Base-by-base conservation (phyloP, 805 yeast species). In the Blastobotrys chiropterorum region DNA sequence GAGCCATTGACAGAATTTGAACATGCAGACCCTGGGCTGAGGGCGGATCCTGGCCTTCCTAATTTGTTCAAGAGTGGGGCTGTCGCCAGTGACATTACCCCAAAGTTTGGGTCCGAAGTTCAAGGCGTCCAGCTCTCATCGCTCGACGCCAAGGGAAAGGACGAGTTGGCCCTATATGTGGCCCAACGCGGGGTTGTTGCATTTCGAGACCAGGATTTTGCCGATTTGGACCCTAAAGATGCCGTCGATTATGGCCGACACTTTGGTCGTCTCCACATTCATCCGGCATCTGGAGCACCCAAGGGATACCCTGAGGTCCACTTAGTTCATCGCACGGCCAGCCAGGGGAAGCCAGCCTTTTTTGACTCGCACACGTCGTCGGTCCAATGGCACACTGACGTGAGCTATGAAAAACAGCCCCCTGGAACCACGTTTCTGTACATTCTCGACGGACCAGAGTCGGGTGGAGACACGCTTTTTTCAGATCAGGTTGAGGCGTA, bases 391-490 rank as follows among this genome's bases (percentile, higher is more conserved):
- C 92, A 85, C 67, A 78, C 86, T 2, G 94, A 85, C 65, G 85
- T 83, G 41, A 77, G 87, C 31, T 85, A 82, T 64, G 90, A 85
- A 65, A 73, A 74, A 53, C 87, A 82, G 65, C 85, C 90, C 5
- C 86, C 90, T 11, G 85, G 87, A 16, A 71, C 78, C 44, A 85
- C 92, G 0, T 76, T 83, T 55, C 81, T 85, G 63, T 73, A 79
- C 4, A 79, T 82, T 50, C 68, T 85, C 43, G 86, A 84, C 47
- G 72, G 73, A 30, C 81, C 81, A 22, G 79, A 76, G 19, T 66
- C 80, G 42, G 90, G 92, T 50, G 94, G 94, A 55, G 94, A 86
- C 65, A 86, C 88, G n/a, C 70, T 84, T 46, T 86, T 84, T 63
- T 78, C 86, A n/a, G 87, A 84, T 62, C 74, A 81, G 22, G 72